phyloP scores from a whole-genome alignment of 1,139 yeast genomes.

The Debaryomycetaceae sp. region DNA sequence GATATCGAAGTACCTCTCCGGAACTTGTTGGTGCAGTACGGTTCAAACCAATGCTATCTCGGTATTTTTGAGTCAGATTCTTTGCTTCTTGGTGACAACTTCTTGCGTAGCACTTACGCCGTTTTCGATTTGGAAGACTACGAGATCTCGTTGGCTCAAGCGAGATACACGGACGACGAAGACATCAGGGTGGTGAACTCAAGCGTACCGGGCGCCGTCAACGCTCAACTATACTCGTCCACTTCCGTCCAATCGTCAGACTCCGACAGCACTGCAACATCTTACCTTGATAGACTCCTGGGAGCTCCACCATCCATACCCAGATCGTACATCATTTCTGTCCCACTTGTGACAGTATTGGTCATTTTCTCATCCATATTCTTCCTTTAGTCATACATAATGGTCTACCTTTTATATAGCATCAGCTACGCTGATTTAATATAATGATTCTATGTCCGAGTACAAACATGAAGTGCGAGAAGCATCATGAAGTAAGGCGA shows the following conservation, averaged over 20 bases:
- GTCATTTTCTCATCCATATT: neutral
- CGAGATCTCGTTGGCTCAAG: slow-evolving; percentile 68
- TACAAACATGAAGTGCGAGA: too few relatives aligned
- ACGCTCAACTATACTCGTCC: slow-evolving; percentile 6
- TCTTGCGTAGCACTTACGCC: slow-evolving; percentile 69
- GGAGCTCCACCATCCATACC: neutral
- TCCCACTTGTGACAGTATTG: neutral
- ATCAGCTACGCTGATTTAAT: too few relatives aligned
- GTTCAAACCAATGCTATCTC: slow-evolving; percentile 22
- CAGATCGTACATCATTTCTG: neutral
- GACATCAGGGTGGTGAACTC: slow-evolving; percentile 40
- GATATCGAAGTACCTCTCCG: slow-evolving; percentile 34
- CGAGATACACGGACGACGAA: slow-evolving; percentile 35
- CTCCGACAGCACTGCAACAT: slow-evolving; percentile 1
- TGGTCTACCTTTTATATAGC: too few relatives aligned
- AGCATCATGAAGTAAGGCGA: too few relatives aligned
- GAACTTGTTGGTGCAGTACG: slow-evolving; percentile 19
- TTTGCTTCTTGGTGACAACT: slow-evolving; percentile 63
- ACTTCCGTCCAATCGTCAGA: slow-evolving; percentile 1
- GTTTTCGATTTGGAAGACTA: slow-evolving; percentile 71
- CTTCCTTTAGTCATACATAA: neutral
- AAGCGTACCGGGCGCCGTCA: slow-evolving; percentile 43
- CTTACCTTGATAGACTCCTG: neutral
- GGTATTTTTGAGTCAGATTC: slow-evolving; percentile 23
- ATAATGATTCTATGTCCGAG: too few relatives aligned